Evolutionary conservation across 78 protist species (phyloP), one percentile per base, ranked within the genome.

Genomic region (Bodo saltans): DNA sequence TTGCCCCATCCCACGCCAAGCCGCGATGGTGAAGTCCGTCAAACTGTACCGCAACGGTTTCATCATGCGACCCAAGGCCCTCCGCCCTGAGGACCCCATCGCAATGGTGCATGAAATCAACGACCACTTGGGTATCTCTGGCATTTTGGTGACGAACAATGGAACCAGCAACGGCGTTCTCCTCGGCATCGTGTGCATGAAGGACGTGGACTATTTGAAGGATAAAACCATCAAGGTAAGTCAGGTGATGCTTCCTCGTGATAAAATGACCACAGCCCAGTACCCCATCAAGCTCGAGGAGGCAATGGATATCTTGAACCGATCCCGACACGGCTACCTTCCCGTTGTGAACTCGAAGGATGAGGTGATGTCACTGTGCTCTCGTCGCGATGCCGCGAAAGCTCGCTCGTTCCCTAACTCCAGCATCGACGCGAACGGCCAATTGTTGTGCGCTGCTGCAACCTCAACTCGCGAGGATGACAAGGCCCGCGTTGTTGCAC

Each of bases 131-230:
- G 96, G 98, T n/a, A 92, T 95, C 87, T 83, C 91, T 28, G 95
- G 98, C 47, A 83, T 93, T 60, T 96, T 95, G 32, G 85, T 95
- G 85, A 92, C 96, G 21, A 95, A 90, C 23, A 84, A 32, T 29
- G 95, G 95, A n/a, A 52, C 68, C 72, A 68, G 83, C 38, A 90
- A 88, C 37, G 85, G 91, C 40, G 32, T 71, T 70, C 84, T 96
- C 11, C 71, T 96, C 37, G 98, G 98, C 83, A 88, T 96, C 33
- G 92, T 96, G 41, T 89, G 95, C 27, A n/a, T 74, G 2, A 92
- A 93, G 69, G 98, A 95, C 83, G 78, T 92, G 39, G 96, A 92
- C 79, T 95, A 92, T 68, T 39, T 90, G 35, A 73, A 78, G 73
- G 87, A 85, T 84, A 81, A 89, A 85, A 38, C 39, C 30, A 70